Percentiles rank a stretch among this genome's conserved stretches.
Evolutionary conservation across 352 stramenopile species (phyloP).

Genomic region (Phytophthora ramorum): DNA sequence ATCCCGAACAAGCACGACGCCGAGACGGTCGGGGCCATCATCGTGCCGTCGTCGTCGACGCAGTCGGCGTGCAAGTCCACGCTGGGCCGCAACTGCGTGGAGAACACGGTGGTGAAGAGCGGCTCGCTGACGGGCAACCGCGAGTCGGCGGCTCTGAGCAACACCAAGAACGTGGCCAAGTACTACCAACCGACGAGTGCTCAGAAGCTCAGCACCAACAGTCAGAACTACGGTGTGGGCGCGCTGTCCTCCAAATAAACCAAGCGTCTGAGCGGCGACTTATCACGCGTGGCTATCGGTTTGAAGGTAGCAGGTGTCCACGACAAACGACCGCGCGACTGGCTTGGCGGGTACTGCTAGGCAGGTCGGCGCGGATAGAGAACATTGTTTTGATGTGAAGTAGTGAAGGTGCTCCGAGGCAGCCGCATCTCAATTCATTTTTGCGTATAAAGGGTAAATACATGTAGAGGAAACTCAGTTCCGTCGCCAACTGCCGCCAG

Average conservation of each 20-base stretch:
- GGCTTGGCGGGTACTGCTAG: neutral
- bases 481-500: no score
- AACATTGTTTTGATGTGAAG: neutral
- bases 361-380: neutral
- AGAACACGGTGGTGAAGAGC: constrained; percentile 30
- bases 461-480: no score
- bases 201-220: constrained; percentile 23
- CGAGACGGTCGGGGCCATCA: constrained; percentile 8
- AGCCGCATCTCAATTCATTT: neutral
- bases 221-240: constrained; percentile 31
- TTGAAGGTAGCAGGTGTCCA: constrained; percentile 5
- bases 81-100: constrained; percentile 32
- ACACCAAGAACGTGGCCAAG: constrained; percentile 17
- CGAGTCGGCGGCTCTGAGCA: constrained; percentile 13
- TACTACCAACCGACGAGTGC: constrained; percentile 19
- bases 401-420: neutral
- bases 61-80: constrained; percentile 9
- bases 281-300: neutral
- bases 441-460: no score
- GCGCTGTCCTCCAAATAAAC: constrained; percentile 9
- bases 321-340: neutral
- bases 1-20: constrained; percentile 12
- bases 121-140: constrained; percentile 13
- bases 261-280: neutral
- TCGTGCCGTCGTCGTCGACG: constrained; percentile 7